Evolutionary conservation across 768 basidiomycete genomes (phyloP).

Genomic region (Mycena metata): DNA sequence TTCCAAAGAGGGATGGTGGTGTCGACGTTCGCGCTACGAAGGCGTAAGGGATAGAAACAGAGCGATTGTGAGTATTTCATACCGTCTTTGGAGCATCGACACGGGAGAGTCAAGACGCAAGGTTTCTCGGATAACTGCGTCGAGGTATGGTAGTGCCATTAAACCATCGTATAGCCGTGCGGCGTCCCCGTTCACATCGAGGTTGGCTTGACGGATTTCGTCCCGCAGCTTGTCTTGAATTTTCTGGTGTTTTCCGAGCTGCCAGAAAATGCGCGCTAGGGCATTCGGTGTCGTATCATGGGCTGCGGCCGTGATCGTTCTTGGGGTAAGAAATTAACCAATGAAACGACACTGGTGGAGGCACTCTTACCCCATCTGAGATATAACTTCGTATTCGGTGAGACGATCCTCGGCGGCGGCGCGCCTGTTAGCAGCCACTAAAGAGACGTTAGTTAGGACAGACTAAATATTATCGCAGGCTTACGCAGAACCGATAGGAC

Average conservation of each 20-base stretch:
- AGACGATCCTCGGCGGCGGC: constrained; percentile 39
- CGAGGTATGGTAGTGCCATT: constrained; percentile 40
- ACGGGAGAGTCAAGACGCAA: constrained; percentile 38
- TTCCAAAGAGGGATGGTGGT: constrained; percentile 50
- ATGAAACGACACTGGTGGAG: not conserved
- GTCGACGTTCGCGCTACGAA: constrained; percentile 46
- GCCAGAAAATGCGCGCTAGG: constrained; percentile 40
- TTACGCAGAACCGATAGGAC: constrained; percentile 51
- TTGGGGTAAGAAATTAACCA: constrained; percentile 26
- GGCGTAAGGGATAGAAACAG: not conserved
- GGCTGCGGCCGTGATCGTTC: constrained; percentile 43
- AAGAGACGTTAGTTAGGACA: not conserved
- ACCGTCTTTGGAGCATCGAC: constrained; percentile 36
- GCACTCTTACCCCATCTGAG: constrained; percentile 41
- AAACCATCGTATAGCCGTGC: constrained; percentile 40
- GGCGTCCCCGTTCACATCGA: constrained; percentile 15
- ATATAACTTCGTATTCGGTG: constrained; percentile 41
- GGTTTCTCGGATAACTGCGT: constrained; percentile 45
- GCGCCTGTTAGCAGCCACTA: constrained; percentile 42
- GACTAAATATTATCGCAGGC: constrained; percentile 6
- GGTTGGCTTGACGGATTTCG: constrained; percentile 16
- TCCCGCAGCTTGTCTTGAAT: constrained; percentile 35
- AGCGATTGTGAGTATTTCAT: not conserved
- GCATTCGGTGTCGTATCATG: constrained; percentile 45
- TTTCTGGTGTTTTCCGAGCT: constrained; percentile 40